These are phyloP conservation scores for Amborella trichopoda DNA, from an alignment of 164 flowering plant species.

Conservation along the genomic window DNA sequence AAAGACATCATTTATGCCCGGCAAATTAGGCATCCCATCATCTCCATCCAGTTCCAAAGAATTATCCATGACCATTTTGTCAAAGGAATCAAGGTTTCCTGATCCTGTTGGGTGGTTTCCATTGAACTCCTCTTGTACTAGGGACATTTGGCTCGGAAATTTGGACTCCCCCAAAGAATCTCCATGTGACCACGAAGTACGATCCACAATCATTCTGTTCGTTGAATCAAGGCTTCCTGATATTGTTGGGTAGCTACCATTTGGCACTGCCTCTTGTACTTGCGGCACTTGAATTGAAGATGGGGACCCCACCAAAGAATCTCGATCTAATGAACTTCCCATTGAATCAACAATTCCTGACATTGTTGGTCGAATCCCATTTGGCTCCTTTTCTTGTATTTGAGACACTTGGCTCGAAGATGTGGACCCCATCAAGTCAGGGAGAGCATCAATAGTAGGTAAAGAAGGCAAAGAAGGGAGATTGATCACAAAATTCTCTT, in stretches of 20 bases:
- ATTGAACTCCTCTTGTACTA: background rate
- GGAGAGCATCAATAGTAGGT: background rate
- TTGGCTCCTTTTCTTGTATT: background rate
- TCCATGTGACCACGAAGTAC: no score
- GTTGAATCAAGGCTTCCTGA: no score
- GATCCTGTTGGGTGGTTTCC: background rate
- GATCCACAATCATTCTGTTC: no score
- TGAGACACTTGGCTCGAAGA: background rate
- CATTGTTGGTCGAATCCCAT: background rate
- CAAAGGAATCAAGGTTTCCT: background rate
- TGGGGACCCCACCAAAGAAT: no score
- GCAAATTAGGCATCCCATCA: constrained; percentile 34
- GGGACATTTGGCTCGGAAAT: background rate
- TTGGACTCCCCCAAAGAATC: no score
- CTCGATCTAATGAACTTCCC: background rate
- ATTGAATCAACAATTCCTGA: background rate
- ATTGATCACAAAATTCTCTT: constrained; percentile 1
- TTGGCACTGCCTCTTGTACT: no score
- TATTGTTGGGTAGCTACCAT: no score
- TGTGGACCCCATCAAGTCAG: background rate
- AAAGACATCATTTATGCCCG: constrained; percentile 34
- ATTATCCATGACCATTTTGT: background rate
- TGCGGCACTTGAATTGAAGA: no score
- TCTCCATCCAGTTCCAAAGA: background rate
- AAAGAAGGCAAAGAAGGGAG: background rate